Evolutionary conservation across 1,284 basidiomycete genomes (phyloP), one percentile per base, ranked within the genome.

Genomic region (Vanrija sp.): DNA sequence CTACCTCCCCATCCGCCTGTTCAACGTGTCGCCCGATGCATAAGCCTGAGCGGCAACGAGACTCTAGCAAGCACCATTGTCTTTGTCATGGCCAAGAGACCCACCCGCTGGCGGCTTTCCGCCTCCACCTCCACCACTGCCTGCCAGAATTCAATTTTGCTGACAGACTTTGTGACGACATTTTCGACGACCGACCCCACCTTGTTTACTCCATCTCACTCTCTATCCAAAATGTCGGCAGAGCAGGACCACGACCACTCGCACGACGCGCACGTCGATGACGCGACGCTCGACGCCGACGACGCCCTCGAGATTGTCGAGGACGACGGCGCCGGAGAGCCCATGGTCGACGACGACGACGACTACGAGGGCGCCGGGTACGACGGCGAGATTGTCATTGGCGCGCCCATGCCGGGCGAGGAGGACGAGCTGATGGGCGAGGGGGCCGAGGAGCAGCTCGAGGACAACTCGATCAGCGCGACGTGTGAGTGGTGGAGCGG

Each of bases 301-400:
- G 72, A 74, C 47, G 64, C 74, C 15, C 65, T 72, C 25, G 72
- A 75, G 56, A 60, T 73, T 3, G 60, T 62, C 35, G 72, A 88
- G 68, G 78, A 72, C 19, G 86, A 87, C 53, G 85, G 87, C 45
- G 86, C 79, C 3, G 85, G 88, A 62, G 65, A 65, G 56, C 57
- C 64, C 39, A 61, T 64, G 56, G 62, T 64, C 19, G 85, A 85
- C 15, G 84, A 84, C 36, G 83, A 65, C 48, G 61, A 80, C 6
- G 79, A 81, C 19, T 80, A 79, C 27, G 80, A 79, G 41, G 80
- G 69, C 12, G 81, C 80, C 47, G 64, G 70, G 45, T 71, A 72
- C 42, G 77, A 69, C 45, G 77, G 71, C n/a, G 71, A 71, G 45
- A 76, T 76, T 45, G 73, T 79, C 45, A 73, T 79, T 48, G 75